Evolutionary conservation across 1,284 basidiomycete species (phyloP).

Genomic region (Irpex rosettiformis): DNA sequence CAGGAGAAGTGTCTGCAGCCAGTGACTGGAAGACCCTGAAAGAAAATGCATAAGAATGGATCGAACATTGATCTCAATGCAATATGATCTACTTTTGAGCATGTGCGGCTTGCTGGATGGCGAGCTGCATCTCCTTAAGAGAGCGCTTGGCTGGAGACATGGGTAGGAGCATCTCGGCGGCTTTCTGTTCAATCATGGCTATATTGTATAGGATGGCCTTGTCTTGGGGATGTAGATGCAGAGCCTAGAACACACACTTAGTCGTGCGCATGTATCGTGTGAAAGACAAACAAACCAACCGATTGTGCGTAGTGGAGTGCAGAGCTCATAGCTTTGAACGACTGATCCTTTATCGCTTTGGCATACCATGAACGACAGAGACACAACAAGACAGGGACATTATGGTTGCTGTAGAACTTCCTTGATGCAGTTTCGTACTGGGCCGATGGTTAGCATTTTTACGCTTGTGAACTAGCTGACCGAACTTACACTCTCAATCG

Average conservation of each 20-base stretch:
- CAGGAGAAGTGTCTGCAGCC: conserved; percentile 64
- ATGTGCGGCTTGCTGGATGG: conserved; percentile 80
- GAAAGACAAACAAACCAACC: conserved; percentile 40
- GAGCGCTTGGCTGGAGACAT: conserved; percentile 73
- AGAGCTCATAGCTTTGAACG: conserved; percentile 73
- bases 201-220: conserved; percentile 91
- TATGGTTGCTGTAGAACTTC: conserved; percentile 68
- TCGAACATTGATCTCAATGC: neutral
- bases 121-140: conserved; percentile 73
- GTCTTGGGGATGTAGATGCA: conserved; percentile 79
- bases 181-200: conserved; percentile 95
- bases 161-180: conserved; percentile 82
- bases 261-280: conserved; percentile 1
- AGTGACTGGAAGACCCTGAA: conserved; percentile 80
- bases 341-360: conserved; percentile 86
- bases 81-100: conserved; percentile 72
- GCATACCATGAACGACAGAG: conserved; percentile 89
- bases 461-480: conserved; percentile 2
- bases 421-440: conserved; percentile 88
- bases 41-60: neutral
- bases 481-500: conserved; percentile 87
- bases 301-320: conserved; percentile 79
- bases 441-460: neutral
- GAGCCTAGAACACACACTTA: conserved; percentile 49
- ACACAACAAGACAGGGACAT: conserved; percentile 75